Conservation (phyloP, 148 eudicot genomes). For the Rhododendron kiyosumense region DNA sequence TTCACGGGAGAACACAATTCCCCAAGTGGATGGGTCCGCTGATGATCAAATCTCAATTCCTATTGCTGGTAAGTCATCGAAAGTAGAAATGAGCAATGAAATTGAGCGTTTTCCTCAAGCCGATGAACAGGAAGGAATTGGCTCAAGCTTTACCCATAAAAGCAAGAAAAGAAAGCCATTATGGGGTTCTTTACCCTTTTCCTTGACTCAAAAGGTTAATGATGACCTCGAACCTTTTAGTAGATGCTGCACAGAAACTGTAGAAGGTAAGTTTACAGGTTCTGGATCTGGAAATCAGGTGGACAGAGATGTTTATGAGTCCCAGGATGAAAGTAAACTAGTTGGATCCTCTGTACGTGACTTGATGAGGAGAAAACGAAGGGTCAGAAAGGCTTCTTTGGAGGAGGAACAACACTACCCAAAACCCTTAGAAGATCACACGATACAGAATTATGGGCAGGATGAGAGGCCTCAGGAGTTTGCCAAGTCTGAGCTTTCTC, state of each 20-base stretch:
- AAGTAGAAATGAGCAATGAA: slow-evolving; percentile 20
- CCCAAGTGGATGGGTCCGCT: slow-evolving; percentile 71
- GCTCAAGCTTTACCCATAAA: slow-evolving; percentile 24
- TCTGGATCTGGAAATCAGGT: slow-evolving; percentile 16
- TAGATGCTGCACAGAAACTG: slow-evolving; percentile 9
- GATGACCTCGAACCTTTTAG: slow-evolving; percentile 20
- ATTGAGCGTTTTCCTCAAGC: slow-evolving; percentile 20
- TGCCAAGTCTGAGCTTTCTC: slow-evolving; percentile 9
- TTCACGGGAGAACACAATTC: slow-evolving; percentile 34
- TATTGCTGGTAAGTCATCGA: slow-evolving; percentile 21
- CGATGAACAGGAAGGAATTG: slow-evolving; percentile 17
- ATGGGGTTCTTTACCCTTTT: slow-evolving; percentile 66
- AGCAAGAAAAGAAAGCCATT: slow-evolving; percentile 36
- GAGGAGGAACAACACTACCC: slow-evolving; percentile 18
- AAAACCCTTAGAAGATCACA: slow-evolving; percentile 18
- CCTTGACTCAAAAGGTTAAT: slow-evolving; percentile 24
- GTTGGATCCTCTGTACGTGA: slow-evolving; percentile 65
- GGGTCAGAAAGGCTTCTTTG: slow-evolving; percentile 16
- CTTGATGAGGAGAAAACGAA: slow-evolving; percentile 82
- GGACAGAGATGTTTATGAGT: slow-evolving; percentile 18
- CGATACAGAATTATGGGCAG: slow-evolving; percentile 16
- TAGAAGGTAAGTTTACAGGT: slow-evolving; percentile 18
- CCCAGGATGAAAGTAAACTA: slow-evolving; percentile 29
- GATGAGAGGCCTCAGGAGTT: slow-evolving; percentile 22
- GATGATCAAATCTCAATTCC: slow-evolving; percentile 39